Conservation (phyloP, 768 basidiomycete genomes). For the Hydnomerulius pinastri region DNA sequence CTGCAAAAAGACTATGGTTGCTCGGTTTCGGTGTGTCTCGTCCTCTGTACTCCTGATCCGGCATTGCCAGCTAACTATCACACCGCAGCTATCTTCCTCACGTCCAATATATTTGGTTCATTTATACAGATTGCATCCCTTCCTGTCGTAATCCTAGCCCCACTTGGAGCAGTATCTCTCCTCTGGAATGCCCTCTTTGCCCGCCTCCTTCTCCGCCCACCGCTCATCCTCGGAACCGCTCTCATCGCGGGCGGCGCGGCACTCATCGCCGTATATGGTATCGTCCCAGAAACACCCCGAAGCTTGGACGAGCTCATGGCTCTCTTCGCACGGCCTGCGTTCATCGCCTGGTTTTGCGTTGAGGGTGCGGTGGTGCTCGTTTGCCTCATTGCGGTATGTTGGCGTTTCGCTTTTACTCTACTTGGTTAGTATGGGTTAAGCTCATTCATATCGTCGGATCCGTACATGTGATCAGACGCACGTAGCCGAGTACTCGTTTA, state of each 20-base stretch:
- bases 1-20: conserved; percentile 73
- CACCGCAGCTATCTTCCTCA: conserved; percentile 66
- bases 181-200: conserved; percentile 96
- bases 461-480: conserved; percentile 58
- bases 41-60: neutral
- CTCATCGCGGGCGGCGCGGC: conserved; percentile 88
- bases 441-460: neutral
- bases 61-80: neutral
- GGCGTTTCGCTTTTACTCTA: neutral
- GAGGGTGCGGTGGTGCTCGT: conserved; percentile 60
- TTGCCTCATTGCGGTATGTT: conserved; percentile 64
- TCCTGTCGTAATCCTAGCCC: conserved; percentile 93
- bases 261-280: conserved; percentile 88
- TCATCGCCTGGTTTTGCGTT: conserved; percentile 79
- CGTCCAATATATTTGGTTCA: conserved; percentile 85
- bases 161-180: conserved; percentile 88
- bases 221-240: conserved; percentile 84
- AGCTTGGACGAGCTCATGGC: conserved; percentile 81
- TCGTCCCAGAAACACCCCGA: conserved; percentile 85
- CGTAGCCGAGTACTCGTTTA: conserved; percentile 62
- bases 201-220: conserved; percentile 73
- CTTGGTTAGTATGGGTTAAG: neutral
- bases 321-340: conserved; percentile 74
- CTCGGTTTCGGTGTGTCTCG: conserved; percentile 64
- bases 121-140: conserved; percentile 92